These are phyloP conservation scores for Mallotus nudiflorus DNA, from an alignment of 345 rosid species.

Conservation along the genomic window DNA sequence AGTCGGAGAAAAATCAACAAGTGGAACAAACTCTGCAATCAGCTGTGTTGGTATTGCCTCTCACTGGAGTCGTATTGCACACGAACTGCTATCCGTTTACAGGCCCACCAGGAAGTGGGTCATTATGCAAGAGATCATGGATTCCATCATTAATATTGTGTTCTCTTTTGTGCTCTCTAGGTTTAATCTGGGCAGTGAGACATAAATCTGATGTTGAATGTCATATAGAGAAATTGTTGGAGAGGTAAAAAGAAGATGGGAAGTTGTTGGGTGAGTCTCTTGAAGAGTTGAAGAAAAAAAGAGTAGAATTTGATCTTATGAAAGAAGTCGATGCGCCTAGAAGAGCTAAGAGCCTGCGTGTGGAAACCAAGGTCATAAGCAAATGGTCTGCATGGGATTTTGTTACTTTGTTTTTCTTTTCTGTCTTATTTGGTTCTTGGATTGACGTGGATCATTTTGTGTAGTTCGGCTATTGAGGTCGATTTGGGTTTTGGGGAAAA, in stretches of 20 bases:
- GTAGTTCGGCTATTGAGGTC: slow-evolving; percentile 21
- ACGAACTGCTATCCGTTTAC: slow-evolving; percentile 68
- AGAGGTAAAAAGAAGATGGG: slow-evolving; percentile 88
- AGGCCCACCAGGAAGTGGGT: slow-evolving; percentile 1
- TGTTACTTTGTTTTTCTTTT: slow-evolving; percentile 72
- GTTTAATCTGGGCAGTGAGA: slow-evolving; percentile 78
- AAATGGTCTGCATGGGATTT: slow-evolving; percentile 87
- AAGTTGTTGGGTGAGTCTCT: slow-evolving; percentile 72
- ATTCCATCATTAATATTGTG: slow-evolving; percentile 80
- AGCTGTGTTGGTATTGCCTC: slow-evolving; percentile 78
- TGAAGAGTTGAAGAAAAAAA: slow-evolving; percentile 90
- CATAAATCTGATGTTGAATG: slow-evolving; percentile 78
- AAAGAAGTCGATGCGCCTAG: slow-evolving; percentile 91
- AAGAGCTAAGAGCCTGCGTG: slow-evolving; percentile 90
- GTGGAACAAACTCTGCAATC: slow-evolving; percentile 61
- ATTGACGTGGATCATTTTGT: slow-evolving; percentile 66
- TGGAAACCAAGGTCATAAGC: slow-evolving; percentile 59
- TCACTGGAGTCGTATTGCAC: slow-evolving; percentile 61
- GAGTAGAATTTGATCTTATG: slow-evolving; percentile 80
- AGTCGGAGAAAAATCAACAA: slow-evolving; percentile 37
- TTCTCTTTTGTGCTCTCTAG: slow-evolving; percentile 65
- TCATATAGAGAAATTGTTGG: slow-evolving; percentile 80
- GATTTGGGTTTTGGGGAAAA: background rate
- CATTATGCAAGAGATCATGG: slow-evolving; percentile 66
- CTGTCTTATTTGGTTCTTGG: slow-evolving; percentile 76